Percentiles rank a stretch among this genome's conserved stretches.
Evolutionary conservation across 441 rosid species (phyloP).

Genomic region (Manihot esculenta): DNA sequence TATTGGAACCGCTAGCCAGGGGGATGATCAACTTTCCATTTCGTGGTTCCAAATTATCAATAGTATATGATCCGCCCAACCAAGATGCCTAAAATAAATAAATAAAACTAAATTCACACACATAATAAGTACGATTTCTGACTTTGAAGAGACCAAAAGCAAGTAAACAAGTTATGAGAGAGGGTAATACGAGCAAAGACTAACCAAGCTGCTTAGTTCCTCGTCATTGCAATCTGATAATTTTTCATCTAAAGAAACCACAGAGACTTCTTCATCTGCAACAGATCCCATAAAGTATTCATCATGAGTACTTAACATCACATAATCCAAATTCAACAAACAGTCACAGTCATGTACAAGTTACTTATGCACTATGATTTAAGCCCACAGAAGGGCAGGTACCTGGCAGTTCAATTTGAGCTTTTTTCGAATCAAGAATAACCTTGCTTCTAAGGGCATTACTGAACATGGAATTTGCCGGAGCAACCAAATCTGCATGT

Average conservation of each 20-base stretch:
- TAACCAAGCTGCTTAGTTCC: conserved; percentile 68
- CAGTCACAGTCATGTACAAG: conserved; percentile 3
- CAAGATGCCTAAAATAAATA: conserved; percentile 60
- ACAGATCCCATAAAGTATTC: conserved; percentile 20
- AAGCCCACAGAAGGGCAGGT: conserved; percentile 3
- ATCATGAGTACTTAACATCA: conserved; percentile 12
- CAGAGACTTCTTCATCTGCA: conserved; percentile 67
- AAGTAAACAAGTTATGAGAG: not conserved
- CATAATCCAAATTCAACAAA: conserved; percentile 7
- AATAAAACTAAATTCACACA: conserved; percentile 12
- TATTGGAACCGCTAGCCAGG: conserved; percentile 38
- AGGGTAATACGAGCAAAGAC: conserved; percentile 28
- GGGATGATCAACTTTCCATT: conserved; percentile 69
- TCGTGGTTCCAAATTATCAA: conserved; percentile 39
- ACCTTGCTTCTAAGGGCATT: conserved; percentile 48
- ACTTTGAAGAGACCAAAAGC: conserved; percentile 7
- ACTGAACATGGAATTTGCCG: conserved; percentile 36
- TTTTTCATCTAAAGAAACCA: conserved; percentile 55
- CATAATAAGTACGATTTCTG: not conserved
- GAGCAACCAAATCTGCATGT: conserved; percentile 23
- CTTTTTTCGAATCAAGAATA: conserved; percentile 40
- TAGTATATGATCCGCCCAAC: conserved; percentile 78
- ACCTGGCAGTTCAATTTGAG: conserved; percentile 78
- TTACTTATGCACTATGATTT: too few species aligned
- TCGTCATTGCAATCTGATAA: conserved; percentile 44